Evolutionary conservation across 331 rosid genomes (phyloP), one percentile per base, ranked within the genome.

Genomic region (Phaseolus coccineus): DNA sequence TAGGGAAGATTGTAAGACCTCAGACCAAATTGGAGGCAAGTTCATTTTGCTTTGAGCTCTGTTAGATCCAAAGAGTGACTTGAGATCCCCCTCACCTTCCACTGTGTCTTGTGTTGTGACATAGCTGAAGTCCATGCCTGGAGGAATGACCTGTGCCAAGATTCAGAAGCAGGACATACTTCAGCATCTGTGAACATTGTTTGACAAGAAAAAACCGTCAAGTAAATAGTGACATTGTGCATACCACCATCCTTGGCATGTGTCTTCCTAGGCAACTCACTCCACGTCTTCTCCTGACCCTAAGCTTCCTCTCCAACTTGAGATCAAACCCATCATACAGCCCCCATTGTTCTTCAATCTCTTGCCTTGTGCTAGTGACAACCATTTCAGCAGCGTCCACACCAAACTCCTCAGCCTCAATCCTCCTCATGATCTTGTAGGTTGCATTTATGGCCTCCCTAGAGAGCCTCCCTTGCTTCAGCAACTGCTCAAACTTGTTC

Each of bases 171-270:
- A 3, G 8, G 74, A 35, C 50, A 74, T 3, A 64, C 52, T 37
- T 69, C 28, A 79, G 22, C 8, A 46, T 9, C n/a, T 46, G 11
- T 59, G 46, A 79, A 47, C 50, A 72, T 48, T 76, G 69, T 69
- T 25, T 27, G 19, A 57, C 50, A 65, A 28, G 56, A 50, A 12
- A 56, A 47, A 57, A 52, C 58, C 9, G 67, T 30, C 11, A 51
- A 77, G 0, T 2, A 63, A 58, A 68, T n/a, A 31, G 15, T n/a
- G 42, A 37, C 11, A 74, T 10, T 53, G 62, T 79, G 33, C 82
- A 76, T 90, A 90, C 97, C 97, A 86, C 93, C 97, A 92, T 92
- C 87, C 93, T 84, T 5, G 97, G 93, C 97, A 88, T 88, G 82
- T 74, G 81, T 68, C 97, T 80, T 55, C 97, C 93, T 6, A 84